phyloP scores from a whole-genome alignment of 495 filamentous ascomycete genomes.

The Penicillium egyptiacum region DNA sequence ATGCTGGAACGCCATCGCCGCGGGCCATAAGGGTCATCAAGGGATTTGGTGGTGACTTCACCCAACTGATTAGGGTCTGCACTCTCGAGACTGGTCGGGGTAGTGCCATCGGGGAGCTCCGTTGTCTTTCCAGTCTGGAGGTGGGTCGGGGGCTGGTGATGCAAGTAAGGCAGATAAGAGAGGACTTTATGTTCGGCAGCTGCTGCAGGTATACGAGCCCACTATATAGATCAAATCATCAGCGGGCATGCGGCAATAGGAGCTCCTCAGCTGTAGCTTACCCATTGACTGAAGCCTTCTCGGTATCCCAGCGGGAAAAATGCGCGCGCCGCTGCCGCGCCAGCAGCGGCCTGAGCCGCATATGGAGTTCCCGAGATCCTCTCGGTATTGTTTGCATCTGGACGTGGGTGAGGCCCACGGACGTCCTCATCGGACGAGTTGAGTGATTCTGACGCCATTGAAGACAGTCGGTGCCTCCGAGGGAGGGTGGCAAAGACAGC shows the following conservation, averaged over 20 bases:
- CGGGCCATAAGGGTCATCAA: conserved; percentile 79
- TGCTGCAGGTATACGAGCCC: conserved; percentile 78
- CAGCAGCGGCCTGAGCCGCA: conserved; percentile 44
- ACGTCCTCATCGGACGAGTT: conserved; percentile 33
- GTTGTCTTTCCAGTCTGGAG: conserved; percentile 60
- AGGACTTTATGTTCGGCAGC: conserved; percentile 88
- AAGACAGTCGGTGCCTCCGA: conserved; percentile 22
- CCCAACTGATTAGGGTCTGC: conserved; percentile 42
- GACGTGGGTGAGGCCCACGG: conserved; percentile 42
- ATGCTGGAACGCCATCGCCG: conserved; percentile 83
- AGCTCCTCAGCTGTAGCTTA: conserved; percentile 37
- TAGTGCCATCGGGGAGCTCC: conserved; percentile 38
- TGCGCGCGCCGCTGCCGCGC: conserved; percentile 31
- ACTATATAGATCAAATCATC: conserved; percentile 50
- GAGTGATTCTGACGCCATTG: conserved; percentile 46
- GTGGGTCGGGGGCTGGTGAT: conserved; percentile 69
- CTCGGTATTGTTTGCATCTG: conserved; percentile 2
- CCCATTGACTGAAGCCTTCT: conserved; percentile 91
- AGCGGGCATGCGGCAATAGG: conserved; percentile 6
- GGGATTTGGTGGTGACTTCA: conserved; percentile 45
- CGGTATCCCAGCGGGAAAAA: conserved; percentile 89
- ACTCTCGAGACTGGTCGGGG: conserved; percentile 40
- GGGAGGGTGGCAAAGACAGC: conserved; percentile 22
- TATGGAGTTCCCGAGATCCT: conserved; percentile 25
- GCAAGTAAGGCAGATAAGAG: conserved; percentile 80